A percentile compares a stretch with the other conserved stretches of the same genome.
phyloP scores from a whole-genome alignment of 2,329 filamentous ascomycete species.

The Cladobotryum protrusum region DNA sequence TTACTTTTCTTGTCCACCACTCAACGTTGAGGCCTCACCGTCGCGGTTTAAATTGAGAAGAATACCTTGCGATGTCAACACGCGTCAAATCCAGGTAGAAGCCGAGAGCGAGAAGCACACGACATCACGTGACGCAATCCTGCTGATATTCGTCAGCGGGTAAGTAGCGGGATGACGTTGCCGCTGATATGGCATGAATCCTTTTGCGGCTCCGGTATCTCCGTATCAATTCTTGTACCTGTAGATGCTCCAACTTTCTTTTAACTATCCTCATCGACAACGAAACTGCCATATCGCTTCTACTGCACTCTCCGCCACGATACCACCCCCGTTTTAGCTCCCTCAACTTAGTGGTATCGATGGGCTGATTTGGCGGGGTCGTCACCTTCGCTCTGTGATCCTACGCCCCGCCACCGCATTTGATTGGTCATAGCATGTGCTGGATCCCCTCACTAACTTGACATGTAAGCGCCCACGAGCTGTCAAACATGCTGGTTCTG shows the following conservation, averaged over 20 bases:
- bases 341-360: no score
- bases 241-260: no score
- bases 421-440: conserved; percentile 9
- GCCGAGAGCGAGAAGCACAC: conserved; percentile 4
- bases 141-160: no score
- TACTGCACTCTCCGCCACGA: no score
- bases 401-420: neutral
- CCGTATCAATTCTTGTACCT: no score
- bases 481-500: neutral
- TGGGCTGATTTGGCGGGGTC: no score
- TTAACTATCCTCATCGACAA: no score
- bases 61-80: neutral
- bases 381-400: neutral
- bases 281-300: no score
- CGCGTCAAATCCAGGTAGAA: neutral
- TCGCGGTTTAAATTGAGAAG: conserved; percentile 3
- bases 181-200: no score
- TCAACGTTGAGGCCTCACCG: neutral
- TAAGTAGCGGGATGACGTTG: no score
- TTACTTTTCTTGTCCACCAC: neutral
- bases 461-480: conserved; percentile 11
- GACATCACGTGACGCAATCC: conserved; percentile 6
- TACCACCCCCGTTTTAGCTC: no score
- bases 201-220: no score
- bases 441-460: conserved; percentile 9